A percentile compares a stretch with the other conserved stretches of the same genome.
Evolutionary conservation across 495 filamentous ascomycete species (phyloP).

Genomic region (Penicillium ucsense): DNA sequence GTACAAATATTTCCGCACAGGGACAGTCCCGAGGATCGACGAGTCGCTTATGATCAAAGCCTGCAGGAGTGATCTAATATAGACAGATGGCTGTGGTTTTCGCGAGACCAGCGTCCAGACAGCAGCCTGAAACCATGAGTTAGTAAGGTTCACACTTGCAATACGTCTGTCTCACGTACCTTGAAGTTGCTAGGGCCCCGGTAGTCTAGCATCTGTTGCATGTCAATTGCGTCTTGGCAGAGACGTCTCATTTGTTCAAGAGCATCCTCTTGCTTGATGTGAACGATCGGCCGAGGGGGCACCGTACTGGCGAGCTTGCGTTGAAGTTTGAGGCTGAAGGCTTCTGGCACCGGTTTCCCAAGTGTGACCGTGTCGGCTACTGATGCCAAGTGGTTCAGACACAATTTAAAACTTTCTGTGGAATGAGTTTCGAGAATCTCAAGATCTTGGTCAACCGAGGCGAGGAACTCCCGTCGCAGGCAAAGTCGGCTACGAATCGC

Average conservation of each 20-base stretch:
- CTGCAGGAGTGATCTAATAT: slow-evolving; percentile 74
- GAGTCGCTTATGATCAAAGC: slow-evolving; percentile 62
- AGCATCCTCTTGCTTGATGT: slow-evolving; percentile 62
- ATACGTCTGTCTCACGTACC: slow-evolving; percentile 14
- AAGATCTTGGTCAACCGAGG: slow-evolving; percentile 37
- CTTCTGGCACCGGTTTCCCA: slow-evolving; percentile 57
- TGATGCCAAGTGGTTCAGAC: slow-evolving; percentile 34
- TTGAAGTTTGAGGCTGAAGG: slow-evolving; percentile 88
- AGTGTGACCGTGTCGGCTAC: slow-evolving; percentile 48
- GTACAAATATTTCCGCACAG: slow-evolving; percentile 65
- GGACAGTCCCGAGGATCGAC: slow-evolving; percentile 52
- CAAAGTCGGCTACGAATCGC: slow-evolving; percentile 55
- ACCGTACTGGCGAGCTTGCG: slow-evolving; percentile 82
- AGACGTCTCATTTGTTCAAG: slow-evolving; percentile 58
- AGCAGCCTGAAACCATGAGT: slow-evolving; percentile 33
- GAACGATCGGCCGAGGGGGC: slow-evolving; percentile 82
- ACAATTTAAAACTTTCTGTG: slow-evolving; percentile 30
- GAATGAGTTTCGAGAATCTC: slow-evolving; percentile 31
- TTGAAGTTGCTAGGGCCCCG: slow-evolving; percentile 55
- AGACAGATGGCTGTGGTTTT: slow-evolving; percentile 73
- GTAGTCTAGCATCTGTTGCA: slow-evolving; percentile 59
- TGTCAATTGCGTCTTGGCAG: slow-evolving; percentile 61
- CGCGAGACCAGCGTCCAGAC: slow-evolving; percentile 65
- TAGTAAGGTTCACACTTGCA: not conserved
- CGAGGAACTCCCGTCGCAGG: slow-evolving; percentile 55